Evolutionary conservation across 2,329 filamentous ascomycete species (phyloP).

Genomic region (Cladosporium sp.): DNA sequence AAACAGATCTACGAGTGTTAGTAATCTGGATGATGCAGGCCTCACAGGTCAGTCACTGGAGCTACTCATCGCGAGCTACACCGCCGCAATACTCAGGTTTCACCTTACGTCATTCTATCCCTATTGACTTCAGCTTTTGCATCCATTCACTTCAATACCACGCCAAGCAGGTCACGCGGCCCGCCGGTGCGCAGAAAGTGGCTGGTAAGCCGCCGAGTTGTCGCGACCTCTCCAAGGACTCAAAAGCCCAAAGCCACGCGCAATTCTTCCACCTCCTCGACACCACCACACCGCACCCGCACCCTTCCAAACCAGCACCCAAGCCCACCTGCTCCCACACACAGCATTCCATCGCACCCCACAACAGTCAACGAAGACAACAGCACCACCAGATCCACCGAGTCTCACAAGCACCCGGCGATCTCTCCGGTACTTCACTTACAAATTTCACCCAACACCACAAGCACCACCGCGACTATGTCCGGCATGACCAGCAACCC

Average conservation of each 20-base stretch:
- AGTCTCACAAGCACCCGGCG: neutral
- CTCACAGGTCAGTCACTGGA: neutral
- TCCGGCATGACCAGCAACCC: neutral
- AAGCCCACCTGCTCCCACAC: neutral
- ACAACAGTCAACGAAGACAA: neutral
- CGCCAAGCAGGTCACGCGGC: neutral
- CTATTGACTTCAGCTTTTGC: neutral
- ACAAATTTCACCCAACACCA: neutral
- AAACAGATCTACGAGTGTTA: neutral
- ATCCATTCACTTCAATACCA: neutral
- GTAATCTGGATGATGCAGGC: neutral
- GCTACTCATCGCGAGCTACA: neutral
- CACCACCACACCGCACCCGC: neutral
- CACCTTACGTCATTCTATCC: neutral
- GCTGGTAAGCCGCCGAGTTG: neutral
- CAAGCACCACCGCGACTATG: neutral
- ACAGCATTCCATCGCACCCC: neutral
- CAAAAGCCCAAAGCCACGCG: neutral
- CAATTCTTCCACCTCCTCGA: neutral
- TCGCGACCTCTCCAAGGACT: neutral
- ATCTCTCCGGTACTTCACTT: slow-evolving; percentile 1
- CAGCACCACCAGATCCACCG: neutral
- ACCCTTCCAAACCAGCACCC: neutral
- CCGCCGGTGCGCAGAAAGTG: neutral
- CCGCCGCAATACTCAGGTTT: neutral